Percentiles rank a stretch among this genome's conserved stretches.
Evolutionary conservation across 176 grass and related monocot genomes (phyloP).

Genomic region (Musa troglodytarum): DNA sequence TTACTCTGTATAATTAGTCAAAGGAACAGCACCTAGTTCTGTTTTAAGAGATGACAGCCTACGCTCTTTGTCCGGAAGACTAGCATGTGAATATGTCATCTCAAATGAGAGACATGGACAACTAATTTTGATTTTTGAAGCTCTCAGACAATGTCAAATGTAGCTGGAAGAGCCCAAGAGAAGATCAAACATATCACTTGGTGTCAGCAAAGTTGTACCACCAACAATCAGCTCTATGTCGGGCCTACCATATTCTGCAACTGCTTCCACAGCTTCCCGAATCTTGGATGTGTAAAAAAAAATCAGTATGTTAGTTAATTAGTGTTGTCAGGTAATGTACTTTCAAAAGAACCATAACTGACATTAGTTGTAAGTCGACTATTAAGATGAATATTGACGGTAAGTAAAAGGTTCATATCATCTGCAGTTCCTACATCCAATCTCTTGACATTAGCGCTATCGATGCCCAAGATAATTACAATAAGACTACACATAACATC

Average conservation of each 20-base stretch:
- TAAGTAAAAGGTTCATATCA: neutral
- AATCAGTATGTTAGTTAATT: slow-evolving; percentile 4
- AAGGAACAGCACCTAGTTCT: neutral
- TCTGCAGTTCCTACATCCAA: neutral
- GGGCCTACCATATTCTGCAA: slow-evolving; percentile 56
- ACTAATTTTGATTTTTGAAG: neutral
- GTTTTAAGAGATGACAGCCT: neutral
- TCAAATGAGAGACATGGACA: neutral
- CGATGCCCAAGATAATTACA: neutral
- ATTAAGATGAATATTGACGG: neutral
- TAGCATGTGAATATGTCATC: neutral
- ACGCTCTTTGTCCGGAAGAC: neutral
- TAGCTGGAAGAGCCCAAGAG: slow-evolving; percentile 45
- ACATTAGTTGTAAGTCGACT: slow-evolving; percentile 3
- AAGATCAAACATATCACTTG: slow-evolving; percentile 83
- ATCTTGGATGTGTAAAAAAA: slow-evolving; percentile 38
- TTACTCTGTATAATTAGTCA: neutral
- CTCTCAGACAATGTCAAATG: neutral
- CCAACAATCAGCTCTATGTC: slow-evolving; percentile 82
- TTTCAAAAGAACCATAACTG: neutral
- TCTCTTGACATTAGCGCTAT: neutral
- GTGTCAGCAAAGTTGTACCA: slow-evolving; percentile 77
- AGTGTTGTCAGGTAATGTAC: neutral
- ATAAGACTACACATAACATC: neutral
- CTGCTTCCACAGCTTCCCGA: slow-evolving; percentile 79